Evolutionary conservation across 169 alveolate species (phyloP).

Genomic region (Cryptosporidium sp.): DNA sequence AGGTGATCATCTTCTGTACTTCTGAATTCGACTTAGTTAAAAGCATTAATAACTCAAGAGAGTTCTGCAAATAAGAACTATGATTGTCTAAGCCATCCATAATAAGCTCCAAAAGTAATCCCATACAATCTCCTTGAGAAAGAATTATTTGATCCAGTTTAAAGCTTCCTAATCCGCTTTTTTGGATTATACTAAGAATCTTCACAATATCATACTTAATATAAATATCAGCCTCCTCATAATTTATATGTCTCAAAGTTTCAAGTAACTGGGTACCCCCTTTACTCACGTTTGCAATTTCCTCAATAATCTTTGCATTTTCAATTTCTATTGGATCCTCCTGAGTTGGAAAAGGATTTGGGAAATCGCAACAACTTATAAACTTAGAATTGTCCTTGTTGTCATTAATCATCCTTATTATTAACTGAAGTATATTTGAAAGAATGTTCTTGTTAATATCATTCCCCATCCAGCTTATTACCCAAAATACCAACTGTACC

Average conservation of each 20-base stretch:
- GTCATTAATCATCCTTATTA: conserved; percentile 44
- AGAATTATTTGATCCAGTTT: conserved; percentile 36
- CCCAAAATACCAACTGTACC: conserved; percentile 32
- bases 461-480: conserved; percentile 50
- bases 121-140: conserved; percentile 54
- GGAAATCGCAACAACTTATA: conserved; percentile 8
- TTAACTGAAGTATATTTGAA: conserved; percentile 29
- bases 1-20: conserved; percentile 55
- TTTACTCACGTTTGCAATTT: conserved; percentile 36
- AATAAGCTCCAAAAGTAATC: conserved; percentile 27
- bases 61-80: conserved; percentile 31
- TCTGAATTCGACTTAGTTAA: conserved; percentile 31
- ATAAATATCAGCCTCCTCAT: conserved; percentile 34
- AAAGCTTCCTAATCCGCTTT: conserved; percentile 20
- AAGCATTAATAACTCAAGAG: conserved; percentile 41
- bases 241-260: conserved; percentile 13
- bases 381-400: background rate
- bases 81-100: conserved; percentile 32
- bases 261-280: conserved; percentile 47
- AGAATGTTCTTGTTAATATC: conserved; percentile 12
- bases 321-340: background rate
- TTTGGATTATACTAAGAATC: conserved; percentile 20
- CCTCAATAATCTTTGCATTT: conserved; percentile 37
- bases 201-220: conserved; percentile 43
- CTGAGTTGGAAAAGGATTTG: background rate